phyloP scores from a whole-genome alignment of 2,329 filamentous ascomycete species.

The Ceratocystis variospora region DNA sequence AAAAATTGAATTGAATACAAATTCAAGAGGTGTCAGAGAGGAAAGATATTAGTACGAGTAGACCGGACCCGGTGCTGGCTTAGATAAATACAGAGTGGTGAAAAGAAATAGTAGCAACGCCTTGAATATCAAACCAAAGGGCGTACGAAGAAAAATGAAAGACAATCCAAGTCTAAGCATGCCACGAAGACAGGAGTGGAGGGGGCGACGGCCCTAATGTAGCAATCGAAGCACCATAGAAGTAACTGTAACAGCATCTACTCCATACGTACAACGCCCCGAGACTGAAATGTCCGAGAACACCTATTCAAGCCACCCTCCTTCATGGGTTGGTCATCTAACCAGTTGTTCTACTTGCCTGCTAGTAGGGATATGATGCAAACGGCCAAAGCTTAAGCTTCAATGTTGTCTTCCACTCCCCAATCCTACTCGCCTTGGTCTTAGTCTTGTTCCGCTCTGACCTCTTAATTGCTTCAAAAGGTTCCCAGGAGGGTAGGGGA shows the following conservation, averaged over 20 bases:
- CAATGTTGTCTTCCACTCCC: conserved; percentile 3
- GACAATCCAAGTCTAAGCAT: not conserved
- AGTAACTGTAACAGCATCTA: not conserved
- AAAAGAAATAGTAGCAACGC: not conserved
- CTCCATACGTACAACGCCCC: not conserved
- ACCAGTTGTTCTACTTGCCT: not conserved
- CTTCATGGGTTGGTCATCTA: not conserved
- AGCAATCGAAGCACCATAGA: conserved; percentile 2
- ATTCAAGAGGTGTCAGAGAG: too few species aligned
- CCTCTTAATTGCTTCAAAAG: not conserved
- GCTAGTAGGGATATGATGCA: conserved; percentile 6
- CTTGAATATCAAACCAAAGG: not conserved
- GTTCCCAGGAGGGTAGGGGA: not conserved
- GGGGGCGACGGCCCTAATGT: not conserved
- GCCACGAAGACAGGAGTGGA: not conserved
- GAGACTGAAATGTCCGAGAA: conserved; percentile 3
- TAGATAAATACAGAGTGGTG: not conserved
- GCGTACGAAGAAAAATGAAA: not conserved
- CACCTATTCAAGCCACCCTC: not conserved
- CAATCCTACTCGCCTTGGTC: not conserved
- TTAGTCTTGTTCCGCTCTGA: conserved; percentile 7
- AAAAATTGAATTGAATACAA: not conserved
- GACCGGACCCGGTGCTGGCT: not conserved
- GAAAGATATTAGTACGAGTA: not conserved
- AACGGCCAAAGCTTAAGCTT: conserved; percentile 8